Base-by-base conservation (phyloP, 208 protist species). In the Angomonas ambiguus region DNA sequence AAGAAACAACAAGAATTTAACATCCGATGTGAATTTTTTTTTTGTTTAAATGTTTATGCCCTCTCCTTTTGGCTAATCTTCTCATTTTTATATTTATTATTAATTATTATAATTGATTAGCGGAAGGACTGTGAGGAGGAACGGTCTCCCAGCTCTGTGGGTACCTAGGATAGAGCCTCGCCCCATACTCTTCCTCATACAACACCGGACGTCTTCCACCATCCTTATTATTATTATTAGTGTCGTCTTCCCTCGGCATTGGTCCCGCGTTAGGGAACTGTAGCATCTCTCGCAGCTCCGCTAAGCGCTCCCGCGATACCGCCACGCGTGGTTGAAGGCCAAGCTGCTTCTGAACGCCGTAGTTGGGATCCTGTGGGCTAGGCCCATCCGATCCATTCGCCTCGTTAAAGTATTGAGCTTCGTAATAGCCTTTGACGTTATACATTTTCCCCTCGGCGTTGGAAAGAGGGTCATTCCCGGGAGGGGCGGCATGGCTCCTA, bases 101-200 rank as follows among this genome's bases (percentile, higher is more conserved):
- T 51, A 57, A 20, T 59, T 25, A 60, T 49, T 25, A 64, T 42
- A 64, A 62, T 35, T 20, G 57, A 27, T 20, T 63, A 77, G 76
- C 49, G 22, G 89, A 95, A 2, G 89, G 89, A 67, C 91, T 84
- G 42, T 95, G 86, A 0, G 85, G 89, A 18, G 89, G 86, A 16
- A 95, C 86, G 1, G 89, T 90, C 20, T 93, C 86, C 89, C 89
- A 95, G 62, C 79, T 85, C 71, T 93, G 53, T 16, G 89, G 89
- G 51, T 95, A 92, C 16, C 85, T 82, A 24, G 88, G 88, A n/a
- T 82, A 78, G 33, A 94, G 75, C 0, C 88, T 69, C 20, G 58
- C n/a, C 1, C 88, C 88, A 32, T 94, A 94, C 70, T 86, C 82
- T 4, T 88, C 74, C 24, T 66, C 35, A 41, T 80, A 93, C 53